These are phyloP conservation scores for Tuber umbilicatum DNA, from an alignment of 495 filamentous ascomycete genomes.

Conservation along the genomic window DNA sequence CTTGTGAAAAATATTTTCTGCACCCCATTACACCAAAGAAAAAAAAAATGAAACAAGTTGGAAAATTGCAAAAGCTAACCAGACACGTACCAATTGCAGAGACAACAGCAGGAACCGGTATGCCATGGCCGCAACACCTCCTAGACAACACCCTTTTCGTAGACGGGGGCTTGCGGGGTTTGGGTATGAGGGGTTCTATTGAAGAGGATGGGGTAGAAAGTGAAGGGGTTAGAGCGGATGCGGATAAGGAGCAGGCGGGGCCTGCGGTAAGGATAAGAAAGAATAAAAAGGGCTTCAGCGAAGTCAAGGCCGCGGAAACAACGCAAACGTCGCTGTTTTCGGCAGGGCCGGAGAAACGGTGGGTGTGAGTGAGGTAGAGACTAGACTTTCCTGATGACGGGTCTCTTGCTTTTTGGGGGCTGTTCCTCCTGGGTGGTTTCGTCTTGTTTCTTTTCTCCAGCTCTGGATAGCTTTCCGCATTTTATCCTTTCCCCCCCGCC, in stretches of 20 bases:
- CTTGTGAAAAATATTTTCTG: background rate
- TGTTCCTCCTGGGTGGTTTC: background rate
- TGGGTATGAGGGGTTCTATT: background rate
- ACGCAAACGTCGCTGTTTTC: constrained; percentile 30
- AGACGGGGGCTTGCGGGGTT: constrained; percentile 13
- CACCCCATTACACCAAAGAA: background rate
- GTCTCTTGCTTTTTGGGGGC: background rate
- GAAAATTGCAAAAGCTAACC: background rate
- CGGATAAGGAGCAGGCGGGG: background rate
- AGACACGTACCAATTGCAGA: background rate
- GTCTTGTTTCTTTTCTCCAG: background rate
- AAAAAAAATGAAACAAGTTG: background rate
- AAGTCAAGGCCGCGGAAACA: constrained; percentile 22
- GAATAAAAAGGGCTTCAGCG: constrained; percentile 16
- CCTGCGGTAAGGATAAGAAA: background rate
- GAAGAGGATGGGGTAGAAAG: background rate
- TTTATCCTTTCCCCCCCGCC: background rate
- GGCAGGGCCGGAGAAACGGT: constrained; percentile 18
- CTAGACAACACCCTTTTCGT: constrained; percentile 29
- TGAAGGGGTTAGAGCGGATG: background rate
- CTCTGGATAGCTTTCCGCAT: background rate
- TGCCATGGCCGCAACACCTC: constrained; percentile 5
- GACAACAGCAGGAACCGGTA: background rate
- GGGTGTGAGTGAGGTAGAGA: constrained; percentile 4
- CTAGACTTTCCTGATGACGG: background rate